phyloP scores from a whole-genome alignment of 345 rosid species.

The Arabidopsis suecica region DNA sequence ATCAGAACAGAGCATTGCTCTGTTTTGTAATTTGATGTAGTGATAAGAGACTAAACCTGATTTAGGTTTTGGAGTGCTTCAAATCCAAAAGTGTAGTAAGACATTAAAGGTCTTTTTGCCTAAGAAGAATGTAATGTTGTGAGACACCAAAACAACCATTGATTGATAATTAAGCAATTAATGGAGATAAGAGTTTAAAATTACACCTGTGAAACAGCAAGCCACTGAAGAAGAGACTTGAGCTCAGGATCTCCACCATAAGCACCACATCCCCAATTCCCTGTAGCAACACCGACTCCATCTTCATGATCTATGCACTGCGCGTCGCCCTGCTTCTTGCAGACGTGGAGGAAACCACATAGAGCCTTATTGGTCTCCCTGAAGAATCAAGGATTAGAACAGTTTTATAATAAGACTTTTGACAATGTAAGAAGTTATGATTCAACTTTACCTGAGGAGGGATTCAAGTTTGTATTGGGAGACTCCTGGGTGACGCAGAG shows the following conservation, averaged over 20 bases:
- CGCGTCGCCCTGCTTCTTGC: constrained; percentile 42
- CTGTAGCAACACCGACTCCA: constrained; percentile 68
- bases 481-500: constrained; percentile 62
- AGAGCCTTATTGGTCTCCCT: constrained; percentile 88
- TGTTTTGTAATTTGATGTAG: constrained; percentile 1
- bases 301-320: constrained; percentile 47
- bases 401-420: not conserved
- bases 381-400: not conserved
- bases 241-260: constrained; percentile 92
- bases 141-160: not conserved
- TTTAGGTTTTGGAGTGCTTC: constrained; percentile 55
- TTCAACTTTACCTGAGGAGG: constrained; percentile 58
- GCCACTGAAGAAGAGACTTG: constrained; percentile 89
- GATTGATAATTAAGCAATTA: not conserved
- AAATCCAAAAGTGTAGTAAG: constrained; percentile 63
- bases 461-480: constrained; percentile 56
- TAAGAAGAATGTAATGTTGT: constrained; percentile 38
- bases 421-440: not conserved
- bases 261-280: constrained; percentile 98
- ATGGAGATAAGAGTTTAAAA: not conserved
- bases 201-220: constrained; percentile 89
- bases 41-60: constrained; percentile 50
- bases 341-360: constrained; percentile 73
- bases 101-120: constrained; percentile 74
- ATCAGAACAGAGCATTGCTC: not conserved